phyloP scores from a whole-genome alignment of 768 basidiomycete genomes.

The Coprinopsis sp. region DNA sequence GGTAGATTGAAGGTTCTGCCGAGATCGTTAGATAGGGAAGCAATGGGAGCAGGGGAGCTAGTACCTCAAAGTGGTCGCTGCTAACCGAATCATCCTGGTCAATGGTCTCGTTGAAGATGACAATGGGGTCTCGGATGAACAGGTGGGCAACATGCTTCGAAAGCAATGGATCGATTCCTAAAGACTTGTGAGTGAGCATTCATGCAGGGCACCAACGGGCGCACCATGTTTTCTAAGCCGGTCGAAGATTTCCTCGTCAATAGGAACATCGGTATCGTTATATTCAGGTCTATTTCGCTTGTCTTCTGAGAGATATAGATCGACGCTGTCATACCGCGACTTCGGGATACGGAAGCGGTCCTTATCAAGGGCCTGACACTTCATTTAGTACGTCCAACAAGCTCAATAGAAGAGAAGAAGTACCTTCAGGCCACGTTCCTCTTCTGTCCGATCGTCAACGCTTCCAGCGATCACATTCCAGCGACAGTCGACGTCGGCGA shows the following conservation, averaged over 20 bases:
- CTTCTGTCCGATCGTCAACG: conserved; percentile 94
- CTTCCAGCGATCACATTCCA: conserved; percentile 99
- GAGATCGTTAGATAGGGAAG: not conserved
- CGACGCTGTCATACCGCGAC: conserved; percentile 95
- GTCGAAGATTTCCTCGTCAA: conserved; percentile 68
- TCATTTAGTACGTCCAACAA: conserved; percentile 7
- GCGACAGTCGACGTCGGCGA: conserved; percentile 95
- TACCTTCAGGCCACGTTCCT: conserved; percentile 88
- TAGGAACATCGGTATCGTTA: conserved; percentile 82
- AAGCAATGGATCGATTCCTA: conserved; percentile 82
- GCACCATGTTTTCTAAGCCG: conserved; percentile 74
- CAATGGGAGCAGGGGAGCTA: conserved; percentile 6
- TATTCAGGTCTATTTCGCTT: conserved; percentile 90
- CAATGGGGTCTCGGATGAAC: conserved; percentile 96
- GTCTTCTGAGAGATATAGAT: conserved; percentile 85
- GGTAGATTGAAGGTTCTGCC: conserved; percentile 96
- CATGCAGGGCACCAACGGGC: conserved; percentile 13
- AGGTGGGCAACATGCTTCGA: conserved; percentile 92
- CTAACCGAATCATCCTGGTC: conserved; percentile 85
- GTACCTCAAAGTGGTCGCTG: conserved; percentile 93
- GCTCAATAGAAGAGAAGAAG: not conserved
- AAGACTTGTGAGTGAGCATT: conserved; percentile 3
- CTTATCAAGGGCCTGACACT: conserved; percentile 65
- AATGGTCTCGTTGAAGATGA: conserved; percentile 90
- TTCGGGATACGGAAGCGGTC: conserved; percentile 83